Percentiles rank a stretch among this genome's conserved stretches.
Conservation (phyloP, 768 basidiomycete genomes). For the Lactarius deliciosus region DNA sequence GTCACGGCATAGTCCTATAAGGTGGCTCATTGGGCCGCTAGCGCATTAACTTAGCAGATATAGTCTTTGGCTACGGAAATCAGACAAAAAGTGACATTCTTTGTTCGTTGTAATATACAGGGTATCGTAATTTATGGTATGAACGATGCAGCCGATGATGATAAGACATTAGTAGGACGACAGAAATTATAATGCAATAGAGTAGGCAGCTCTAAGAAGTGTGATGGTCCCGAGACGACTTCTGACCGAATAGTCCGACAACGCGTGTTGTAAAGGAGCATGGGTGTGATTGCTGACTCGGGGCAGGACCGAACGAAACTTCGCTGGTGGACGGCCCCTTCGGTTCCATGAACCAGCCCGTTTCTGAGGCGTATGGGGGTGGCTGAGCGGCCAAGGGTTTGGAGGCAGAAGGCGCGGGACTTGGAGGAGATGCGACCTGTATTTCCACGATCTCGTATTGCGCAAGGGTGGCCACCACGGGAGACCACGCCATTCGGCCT, state of each 20-base stretch:
- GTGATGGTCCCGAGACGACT: constrained; percentile 2
- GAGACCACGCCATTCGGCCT: constrained; percentile 32
- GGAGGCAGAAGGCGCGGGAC: constrained; percentile 13
- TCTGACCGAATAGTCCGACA: constrained; percentile 1
- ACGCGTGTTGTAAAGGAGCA: constrained; percentile 14
- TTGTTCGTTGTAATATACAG: background rate
- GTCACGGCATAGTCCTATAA: background rate
- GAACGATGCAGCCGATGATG: background rate
- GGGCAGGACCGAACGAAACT: background rate
- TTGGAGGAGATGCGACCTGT: constrained; percentile 15
- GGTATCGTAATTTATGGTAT: background rate
- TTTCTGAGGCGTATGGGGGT: constrained; percentile 21
- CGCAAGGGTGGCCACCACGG: constrained; percentile 29
- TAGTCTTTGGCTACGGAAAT: background rate
- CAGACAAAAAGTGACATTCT: background rate
- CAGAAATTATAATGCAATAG: background rate
- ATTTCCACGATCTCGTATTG: constrained; percentile 36
- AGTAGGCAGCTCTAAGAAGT: background rate
- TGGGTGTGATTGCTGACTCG: background rate
- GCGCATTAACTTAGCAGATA: background rate
- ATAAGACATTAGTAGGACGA: background rate
- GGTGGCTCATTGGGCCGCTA: constrained; percentile 3
- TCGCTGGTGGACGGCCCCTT: background rate
- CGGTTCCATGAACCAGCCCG: background rate
- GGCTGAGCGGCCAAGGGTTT: constrained; percentile 3